Evolutionary conservation across 106 monocot genomes (phyloP).

Genomic region (Vanilla planifolia): DNA sequence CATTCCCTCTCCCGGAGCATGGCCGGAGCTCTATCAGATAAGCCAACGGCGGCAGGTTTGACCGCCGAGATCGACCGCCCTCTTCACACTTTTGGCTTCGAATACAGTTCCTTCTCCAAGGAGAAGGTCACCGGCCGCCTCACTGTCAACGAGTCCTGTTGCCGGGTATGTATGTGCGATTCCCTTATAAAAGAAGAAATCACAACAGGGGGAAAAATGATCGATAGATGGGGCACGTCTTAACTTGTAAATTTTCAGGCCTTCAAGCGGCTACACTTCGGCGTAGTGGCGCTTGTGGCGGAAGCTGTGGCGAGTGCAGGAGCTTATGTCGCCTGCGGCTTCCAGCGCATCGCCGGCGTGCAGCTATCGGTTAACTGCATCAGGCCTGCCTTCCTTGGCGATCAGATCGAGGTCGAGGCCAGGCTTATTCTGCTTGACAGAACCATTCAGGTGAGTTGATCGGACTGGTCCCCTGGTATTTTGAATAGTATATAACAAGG

Average conservation of each 20-base stretch:
- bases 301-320: conserved; percentile 51
- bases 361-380: conserved; percentile 49
- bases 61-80: conserved; percentile 29
- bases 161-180: conserved; percentile 23
- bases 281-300: conserved; percentile 48
- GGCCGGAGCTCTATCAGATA: conserved; percentile 1
- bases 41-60: background rate
- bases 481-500: no score
- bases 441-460: conserved; percentile 48
- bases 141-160: conserved; percentile 38
- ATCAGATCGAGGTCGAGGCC: conserved; percentile 31
- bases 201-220: background rate
- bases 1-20: no score
- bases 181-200: background rate
- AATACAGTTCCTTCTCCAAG: conserved; percentile 28
- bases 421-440: conserved; percentile 25
- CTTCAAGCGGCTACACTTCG: conserved; percentile 39
- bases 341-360: conserved; percentile 29
- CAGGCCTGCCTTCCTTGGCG: conserved; percentile 32
- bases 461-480: no score
- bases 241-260: no score
- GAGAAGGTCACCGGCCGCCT: conserved; percentile 41
- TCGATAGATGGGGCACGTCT: no score
- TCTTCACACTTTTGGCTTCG: conserved; percentile 38
- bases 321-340: conserved; percentile 34